Evolutionary conservation across 805 yeast species (phyloP).

Genomic region (Komagataella mondaviorum): DNA sequence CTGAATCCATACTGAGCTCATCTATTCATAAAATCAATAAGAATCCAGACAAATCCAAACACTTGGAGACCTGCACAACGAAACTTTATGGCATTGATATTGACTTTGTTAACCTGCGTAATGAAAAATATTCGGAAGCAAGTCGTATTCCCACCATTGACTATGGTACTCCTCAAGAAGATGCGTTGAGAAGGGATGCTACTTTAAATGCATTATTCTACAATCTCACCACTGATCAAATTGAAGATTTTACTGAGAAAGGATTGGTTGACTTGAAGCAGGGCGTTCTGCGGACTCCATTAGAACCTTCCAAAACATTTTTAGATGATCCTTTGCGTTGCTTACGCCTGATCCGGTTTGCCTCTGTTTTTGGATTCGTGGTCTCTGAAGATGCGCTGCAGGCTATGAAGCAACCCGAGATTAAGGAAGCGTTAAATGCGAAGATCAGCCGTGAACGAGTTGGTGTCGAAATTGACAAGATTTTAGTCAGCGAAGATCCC

Average conservation of each 20-base stretch:
- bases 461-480: conserved; percentile 75
- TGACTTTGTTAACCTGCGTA: conserved; percentile 86
- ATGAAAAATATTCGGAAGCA: conserved; percentile 71
- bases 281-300: conserved; percentile 78
- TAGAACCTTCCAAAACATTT: conserved; percentile 75
- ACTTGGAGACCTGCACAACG: conserved; percentile 92
- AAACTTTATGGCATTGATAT: conserved; percentile 72
- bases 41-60: conserved; percentile 94
- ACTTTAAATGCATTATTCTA: conserved; percentile 88
- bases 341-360: conserved; percentile 74
- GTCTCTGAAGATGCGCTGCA: conserved; percentile 43
- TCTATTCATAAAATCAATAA: conserved; percentile 71
- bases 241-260: conserved; percentile 74
- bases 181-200: conserved; percentile 89
- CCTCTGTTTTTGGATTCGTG: conserved; percentile 57
- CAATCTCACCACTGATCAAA: conserved; percentile 49
- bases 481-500: conserved; percentile 51
- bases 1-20: conserved; percentile 4
- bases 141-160: conserved; percentile 76
- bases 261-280: conserved; percentile 62
- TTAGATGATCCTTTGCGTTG: conserved; percentile 91
- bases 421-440: conserved; percentile 42
- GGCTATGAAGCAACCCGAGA: conserved; percentile 51
- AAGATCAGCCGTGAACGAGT: conserved; percentile 87
- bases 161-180: conserved; percentile 86